phyloP scores from a whole-genome alignment of 306 rosid genomes.

The Cajanus cajan region DNA sequence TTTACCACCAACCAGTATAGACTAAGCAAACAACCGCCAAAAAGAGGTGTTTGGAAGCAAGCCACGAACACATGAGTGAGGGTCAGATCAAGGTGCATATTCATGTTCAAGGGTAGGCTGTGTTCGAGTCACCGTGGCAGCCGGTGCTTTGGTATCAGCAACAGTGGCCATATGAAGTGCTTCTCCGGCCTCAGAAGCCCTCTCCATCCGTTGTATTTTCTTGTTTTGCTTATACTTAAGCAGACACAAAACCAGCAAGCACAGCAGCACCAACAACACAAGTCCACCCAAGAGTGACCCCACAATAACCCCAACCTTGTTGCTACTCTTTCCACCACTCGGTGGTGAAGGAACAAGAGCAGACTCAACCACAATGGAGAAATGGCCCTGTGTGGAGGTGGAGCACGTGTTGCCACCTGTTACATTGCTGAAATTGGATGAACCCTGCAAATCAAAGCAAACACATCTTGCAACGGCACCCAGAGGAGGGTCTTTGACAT shows the following conservation, averaged over 20 bases:
- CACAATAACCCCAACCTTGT: conserved; percentile 56
- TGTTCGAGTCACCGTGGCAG: conserved; percentile 72
- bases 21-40: conserved; percentile 40
- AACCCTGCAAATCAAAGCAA: conserved; percentile 46
- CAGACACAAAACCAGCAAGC: conserved; percentile 49
- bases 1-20: conserved; percentile 49
- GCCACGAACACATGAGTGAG: conserved; percentile 31
- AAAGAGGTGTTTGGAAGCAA: conserved; percentile 42
- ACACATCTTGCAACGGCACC: conserved; percentile 55
- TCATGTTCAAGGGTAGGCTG: conserved; percentile 79
- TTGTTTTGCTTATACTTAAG: conserved; percentile 48
- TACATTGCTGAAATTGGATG: conserved; percentile 45
- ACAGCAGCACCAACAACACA: conserved; percentile 43
- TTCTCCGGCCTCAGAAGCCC: conserved; percentile 73
- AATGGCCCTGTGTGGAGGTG: conserved; percentile 59
- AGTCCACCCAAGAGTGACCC: conserved; percentile 75
- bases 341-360: conserved; percentile 26
- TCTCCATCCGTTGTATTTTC: conserved; percentile 70
- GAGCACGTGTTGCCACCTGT: conserved; percentile 45
- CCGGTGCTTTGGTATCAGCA: conserved; percentile 70
- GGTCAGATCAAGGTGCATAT: conserved; percentile 55
- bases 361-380: conserved; percentile 54
- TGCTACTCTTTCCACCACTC: conserved; percentile 30
- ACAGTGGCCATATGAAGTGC: conserved; percentile 68
- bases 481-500: conserved; percentile 43